These are phyloP conservation scores for Neurospora tetraspora DNA, from an alignment of 495 filamentous ascomycete genomes.

Conservation along the genomic window DNA sequence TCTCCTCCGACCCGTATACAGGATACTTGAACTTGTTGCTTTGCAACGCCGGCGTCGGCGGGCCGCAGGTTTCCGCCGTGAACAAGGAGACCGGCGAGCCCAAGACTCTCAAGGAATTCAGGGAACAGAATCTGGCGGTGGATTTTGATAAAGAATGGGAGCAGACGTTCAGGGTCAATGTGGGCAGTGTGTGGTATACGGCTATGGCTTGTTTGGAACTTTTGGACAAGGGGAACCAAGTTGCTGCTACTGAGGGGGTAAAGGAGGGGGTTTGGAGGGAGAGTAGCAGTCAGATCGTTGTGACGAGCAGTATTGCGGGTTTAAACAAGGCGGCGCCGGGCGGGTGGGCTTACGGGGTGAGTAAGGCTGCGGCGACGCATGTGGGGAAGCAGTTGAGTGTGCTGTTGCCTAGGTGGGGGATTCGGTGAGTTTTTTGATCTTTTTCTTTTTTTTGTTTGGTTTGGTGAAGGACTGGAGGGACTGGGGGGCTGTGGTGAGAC, in stretches of 20 bases:
- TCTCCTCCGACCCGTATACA: slow-evolving; percentile 36
- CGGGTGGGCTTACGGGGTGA: slow-evolving; percentile 49
- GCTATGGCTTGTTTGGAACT: slow-evolving; percentile 53
- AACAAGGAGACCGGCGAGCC: slow-evolving; percentile 11
- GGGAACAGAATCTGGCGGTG: too few species aligned
- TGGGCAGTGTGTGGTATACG: slow-evolving; percentile 52
- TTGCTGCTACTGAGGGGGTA: too few species aligned
- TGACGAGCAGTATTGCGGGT: slow-evolving; percentile 51
- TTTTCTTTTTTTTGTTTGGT: slow-evolving; percentile 21
- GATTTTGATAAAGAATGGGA: slow-evolving; percentile 47
- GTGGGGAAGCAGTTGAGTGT: slow-evolving; percentile 53
- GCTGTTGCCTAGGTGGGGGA: slow-evolving; percentile 44
- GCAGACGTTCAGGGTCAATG: slow-evolving; percentile 49
- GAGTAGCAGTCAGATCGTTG: slow-evolving; percentile 47
- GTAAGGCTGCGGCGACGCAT: slow-evolving; percentile 55
- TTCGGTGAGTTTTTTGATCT: slow-evolving; percentile 28
- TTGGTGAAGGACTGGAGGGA: slow-evolving; percentile 24
- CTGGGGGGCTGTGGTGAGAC: background rate
- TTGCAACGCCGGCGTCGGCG: slow-evolving; percentile 56
- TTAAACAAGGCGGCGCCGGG: slow-evolving; percentile 47
- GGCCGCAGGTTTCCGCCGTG: slow-evolving; percentile 31
- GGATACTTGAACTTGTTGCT: slow-evolving; percentile 55
- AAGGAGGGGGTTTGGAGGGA: background rate
- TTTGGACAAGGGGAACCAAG: slow-evolving; percentile 44
- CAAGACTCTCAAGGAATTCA: too few species aligned